Evolutionary conservation across 306 rosid genomes (phyloP).

Genomic region (Vicia sativa): DNA sequence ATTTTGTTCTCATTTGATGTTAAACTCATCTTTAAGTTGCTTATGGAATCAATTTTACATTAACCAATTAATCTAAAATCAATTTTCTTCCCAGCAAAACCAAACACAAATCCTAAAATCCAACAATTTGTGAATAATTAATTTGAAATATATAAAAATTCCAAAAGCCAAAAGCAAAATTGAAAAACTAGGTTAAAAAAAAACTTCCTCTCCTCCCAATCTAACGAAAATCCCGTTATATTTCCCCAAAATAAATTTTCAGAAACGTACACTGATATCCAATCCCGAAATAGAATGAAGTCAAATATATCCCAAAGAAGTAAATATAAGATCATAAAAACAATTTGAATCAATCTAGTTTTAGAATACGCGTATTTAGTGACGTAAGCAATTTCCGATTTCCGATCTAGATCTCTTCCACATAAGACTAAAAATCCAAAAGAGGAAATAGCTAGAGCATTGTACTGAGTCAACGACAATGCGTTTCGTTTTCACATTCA

Average conservation of each 20-base stretch:
- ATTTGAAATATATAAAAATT: not conserved
- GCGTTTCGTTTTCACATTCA: conserved; percentile 20
- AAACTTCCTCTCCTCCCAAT: conserved; percentile 31
- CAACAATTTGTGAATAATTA: not conserved
- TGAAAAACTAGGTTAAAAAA: conserved; percentile 28
- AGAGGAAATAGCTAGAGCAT: conserved; percentile 20
- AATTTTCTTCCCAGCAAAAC: not conserved
- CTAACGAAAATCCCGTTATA: conserved; percentile 21
- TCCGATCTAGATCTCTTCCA: conserved; percentile 54
- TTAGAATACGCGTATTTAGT: conserved; percentile 23
- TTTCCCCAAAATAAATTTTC: conserved; percentile 36
- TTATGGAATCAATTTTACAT: not conserved
- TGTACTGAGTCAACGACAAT: conserved; percentile 31
- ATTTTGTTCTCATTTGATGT: not conserved
- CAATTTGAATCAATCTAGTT: conserved; percentile 21
- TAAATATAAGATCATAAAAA: conserved; percentile 44
- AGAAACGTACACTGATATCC: conserved; percentile 27
- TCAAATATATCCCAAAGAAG: conserved; percentile 38
- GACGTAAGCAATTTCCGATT: conserved; percentile 41
- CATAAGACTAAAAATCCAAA: conserved; percentile 11
- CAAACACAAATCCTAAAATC: not conserved
- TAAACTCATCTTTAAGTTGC: not conserved
- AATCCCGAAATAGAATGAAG: conserved; percentile 28
- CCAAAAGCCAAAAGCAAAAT: conserved; percentile 23
- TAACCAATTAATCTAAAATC: not conserved